phyloP scores from a whole-genome alignment of 768 basidiomycete genomes.

The Boletus sp. region DNA sequence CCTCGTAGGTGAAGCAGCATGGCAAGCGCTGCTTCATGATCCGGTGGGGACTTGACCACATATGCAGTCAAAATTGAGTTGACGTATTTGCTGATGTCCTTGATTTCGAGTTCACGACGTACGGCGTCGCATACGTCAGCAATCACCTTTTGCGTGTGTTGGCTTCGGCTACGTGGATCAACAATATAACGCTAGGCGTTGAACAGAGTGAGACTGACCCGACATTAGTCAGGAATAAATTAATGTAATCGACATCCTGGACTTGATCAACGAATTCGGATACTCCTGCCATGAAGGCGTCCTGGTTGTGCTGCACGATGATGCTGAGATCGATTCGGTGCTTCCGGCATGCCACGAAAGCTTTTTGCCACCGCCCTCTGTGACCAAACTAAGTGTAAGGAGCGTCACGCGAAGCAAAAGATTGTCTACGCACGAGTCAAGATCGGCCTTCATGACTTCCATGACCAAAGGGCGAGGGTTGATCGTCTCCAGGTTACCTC shows the following conservation, averaged over 20 bases:
- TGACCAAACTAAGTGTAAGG: neutral
- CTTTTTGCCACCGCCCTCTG: constrained; percentile 79
- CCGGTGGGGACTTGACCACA: constrained; percentile 88
- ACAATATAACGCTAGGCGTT: neutral
- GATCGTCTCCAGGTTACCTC: constrained; percentile 95
- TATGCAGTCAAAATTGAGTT: constrained; percentile 92
- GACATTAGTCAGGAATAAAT: constrained; percentile 83
- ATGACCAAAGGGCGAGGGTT: constrained; percentile 91
- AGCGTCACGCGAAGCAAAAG: neutral
- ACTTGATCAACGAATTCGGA: constrained; percentile 79
- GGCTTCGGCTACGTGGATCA: constrained; percentile 50
- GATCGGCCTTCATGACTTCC: constrained; percentile 73
- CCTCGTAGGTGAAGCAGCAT: constrained; percentile 78
- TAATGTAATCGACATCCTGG: constrained; percentile 86
- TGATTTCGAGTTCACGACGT: constrained; percentile 65
- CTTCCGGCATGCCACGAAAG: constrained; percentile 88
- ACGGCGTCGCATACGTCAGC: constrained; percentile 75
- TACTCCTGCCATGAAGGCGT: constrained; percentile 61
- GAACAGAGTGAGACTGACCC: constrained; percentile 51
- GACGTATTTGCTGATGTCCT: constrained; percentile 75
- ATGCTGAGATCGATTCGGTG: constrained; percentile 91
- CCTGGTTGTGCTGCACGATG: constrained; percentile 80
- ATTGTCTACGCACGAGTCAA: constrained; percentile 48
- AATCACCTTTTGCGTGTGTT: constrained; percentile 56
- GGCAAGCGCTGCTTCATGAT: constrained; percentile 81